Conservation (phyloP, 2,329 filamentous ascomycete genomes). For the Clathrospora elynae region DNA sequence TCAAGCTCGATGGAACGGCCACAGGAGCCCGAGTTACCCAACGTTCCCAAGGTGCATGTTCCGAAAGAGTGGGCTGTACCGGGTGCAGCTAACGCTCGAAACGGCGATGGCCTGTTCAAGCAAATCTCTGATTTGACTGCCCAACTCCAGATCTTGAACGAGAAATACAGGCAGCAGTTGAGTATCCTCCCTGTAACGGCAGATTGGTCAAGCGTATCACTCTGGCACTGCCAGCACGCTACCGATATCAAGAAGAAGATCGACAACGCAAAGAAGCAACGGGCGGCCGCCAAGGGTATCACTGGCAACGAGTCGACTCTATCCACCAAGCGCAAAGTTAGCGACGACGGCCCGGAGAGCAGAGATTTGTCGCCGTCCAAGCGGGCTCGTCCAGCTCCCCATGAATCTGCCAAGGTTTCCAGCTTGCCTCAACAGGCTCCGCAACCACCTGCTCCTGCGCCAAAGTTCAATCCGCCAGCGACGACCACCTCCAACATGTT, state of each 20-base stretch:
- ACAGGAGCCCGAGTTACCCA: constrained; percentile 23
- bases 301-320: constrained; percentile 40
- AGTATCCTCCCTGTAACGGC: constrained; percentile 27
- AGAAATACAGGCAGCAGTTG: constrained; percentile 34
- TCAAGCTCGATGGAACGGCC: constrained; percentile 8
- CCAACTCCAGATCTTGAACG: constrained; percentile 37
- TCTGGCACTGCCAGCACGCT: constrained; percentile 39
- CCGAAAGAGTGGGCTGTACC: constrained; percentile 33
- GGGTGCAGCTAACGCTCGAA: constrained; percentile 11
- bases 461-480: constrained; percentile 23
- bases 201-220: constrained; percentile 40
- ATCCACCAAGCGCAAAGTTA: constrained; percentile 42
- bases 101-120: constrained; percentile 18
- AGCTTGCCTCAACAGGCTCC: too few species aligned
- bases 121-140: constrained; percentile 25
- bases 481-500: constrained; percentile 33
- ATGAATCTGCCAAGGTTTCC: constrained; percentile 25
- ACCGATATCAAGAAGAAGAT: constrained; percentile 38
- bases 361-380: constrained; percentile 32
- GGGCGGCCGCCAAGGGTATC: constrained; percentile 35
- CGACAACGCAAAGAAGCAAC: constrained; percentile 35
- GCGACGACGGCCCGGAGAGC: constrained; percentile 18
- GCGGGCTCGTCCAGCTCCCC: constrained; percentile 29
- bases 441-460: constrained; percentile 21
- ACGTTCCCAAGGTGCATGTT: constrained; percentile 32